phyloP scores from a whole-genome alignment of 805 yeast genomes.

The Zygosaccharomyces kombuchaensis region DNA sequence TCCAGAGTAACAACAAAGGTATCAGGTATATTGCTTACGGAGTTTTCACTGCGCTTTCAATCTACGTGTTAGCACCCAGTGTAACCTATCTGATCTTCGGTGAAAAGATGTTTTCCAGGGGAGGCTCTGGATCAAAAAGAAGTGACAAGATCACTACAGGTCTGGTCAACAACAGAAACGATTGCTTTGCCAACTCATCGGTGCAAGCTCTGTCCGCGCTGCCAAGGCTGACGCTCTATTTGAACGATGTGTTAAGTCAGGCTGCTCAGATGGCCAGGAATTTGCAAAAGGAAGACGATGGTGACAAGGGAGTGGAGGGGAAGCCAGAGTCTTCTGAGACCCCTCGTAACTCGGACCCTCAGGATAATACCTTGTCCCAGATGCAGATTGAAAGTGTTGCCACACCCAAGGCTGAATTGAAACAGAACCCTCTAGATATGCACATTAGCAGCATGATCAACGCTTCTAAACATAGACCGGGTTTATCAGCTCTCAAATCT shows the following conservation, averaged over 20 bases:
- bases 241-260: conserved; percentile 38
- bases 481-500: conserved; percentile 12
- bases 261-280: conserved; percentile 12
- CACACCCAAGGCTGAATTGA: conserved; percentile 9
- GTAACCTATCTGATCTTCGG: conserved; percentile 12
- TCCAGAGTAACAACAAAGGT: conserved; percentile 18
- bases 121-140: conserved; percentile 38
- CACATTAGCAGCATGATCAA: conserved; percentile 7
- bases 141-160: conserved; percentile 80
- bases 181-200: conserved; percentile 89
- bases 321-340: neutral
- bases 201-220: conserved; percentile 72
- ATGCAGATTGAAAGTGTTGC: neutral
- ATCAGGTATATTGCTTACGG: conserved; percentile 10
- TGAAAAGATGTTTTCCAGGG: conserved; percentile 15
- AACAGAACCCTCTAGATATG: conserved; percentile 11
- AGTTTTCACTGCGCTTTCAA: conserved; percentile 14
- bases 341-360: neutral
- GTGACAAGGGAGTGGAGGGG: neutral
- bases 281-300: conserved; percentile 12
- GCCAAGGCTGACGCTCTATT: conserved; percentile 54
- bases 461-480: conserved; percentile 7
- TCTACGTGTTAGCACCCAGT: conserved; percentile 22
- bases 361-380: neutral
- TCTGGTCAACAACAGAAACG: conserved; percentile 72